phyloP scores from a whole-genome alignment of 164 flowering plant species.

The Berberis vulgaris region DNA sequence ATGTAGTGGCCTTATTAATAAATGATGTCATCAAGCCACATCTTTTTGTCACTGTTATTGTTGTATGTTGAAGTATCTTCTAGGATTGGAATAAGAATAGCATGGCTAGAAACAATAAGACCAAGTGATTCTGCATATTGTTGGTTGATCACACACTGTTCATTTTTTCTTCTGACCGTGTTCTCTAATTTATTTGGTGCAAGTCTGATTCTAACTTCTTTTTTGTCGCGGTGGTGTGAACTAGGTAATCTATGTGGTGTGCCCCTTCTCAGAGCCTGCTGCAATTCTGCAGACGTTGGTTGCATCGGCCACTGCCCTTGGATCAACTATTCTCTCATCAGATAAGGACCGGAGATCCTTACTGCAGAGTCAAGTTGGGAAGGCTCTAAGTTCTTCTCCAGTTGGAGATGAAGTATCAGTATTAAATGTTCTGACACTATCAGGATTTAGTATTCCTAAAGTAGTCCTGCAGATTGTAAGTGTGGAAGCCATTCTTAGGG shows the following conservation, averaged over 20 bases:
- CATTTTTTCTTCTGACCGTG: too few relatives aligned
- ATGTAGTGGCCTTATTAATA: too few relatives aligned
- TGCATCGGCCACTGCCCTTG: slow-evolving; percentile 73
- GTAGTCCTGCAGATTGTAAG: slow-evolving; percentile 87
- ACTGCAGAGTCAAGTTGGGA: slow-evolving; percentile 63
- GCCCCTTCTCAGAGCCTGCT: slow-evolving; percentile 88
- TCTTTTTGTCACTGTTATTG: too few relatives aligned
- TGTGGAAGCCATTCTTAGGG: slow-evolving; percentile 78
- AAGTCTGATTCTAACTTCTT: neutral
- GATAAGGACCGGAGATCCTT: slow-evolving; percentile 70
- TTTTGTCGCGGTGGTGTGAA: neutral
- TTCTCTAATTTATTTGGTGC: neutral
- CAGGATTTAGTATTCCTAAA: slow-evolving; percentile 81
- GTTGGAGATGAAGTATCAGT: slow-evolving; percentile 75
- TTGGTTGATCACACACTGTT: too few relatives aligned
- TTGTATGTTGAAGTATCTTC: too few relatives aligned
- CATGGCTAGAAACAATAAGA: too few relatives aligned
- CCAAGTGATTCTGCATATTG: too few relatives aligned
- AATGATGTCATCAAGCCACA: too few relatives aligned
- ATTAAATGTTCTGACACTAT: slow-evolving; percentile 55
- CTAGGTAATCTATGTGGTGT: slow-evolving; percentile 93
- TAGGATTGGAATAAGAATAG: too few relatives aligned
- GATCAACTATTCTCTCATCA: slow-evolving; percentile 48
- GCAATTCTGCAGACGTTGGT: slow-evolving; percentile 77
- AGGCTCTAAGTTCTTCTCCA: slow-evolving; percentile 62